phyloP scores from a whole-genome alignment of 495 filamentous ascomycete genomes.

The Aspergillus sclerotioniger region DNA sequence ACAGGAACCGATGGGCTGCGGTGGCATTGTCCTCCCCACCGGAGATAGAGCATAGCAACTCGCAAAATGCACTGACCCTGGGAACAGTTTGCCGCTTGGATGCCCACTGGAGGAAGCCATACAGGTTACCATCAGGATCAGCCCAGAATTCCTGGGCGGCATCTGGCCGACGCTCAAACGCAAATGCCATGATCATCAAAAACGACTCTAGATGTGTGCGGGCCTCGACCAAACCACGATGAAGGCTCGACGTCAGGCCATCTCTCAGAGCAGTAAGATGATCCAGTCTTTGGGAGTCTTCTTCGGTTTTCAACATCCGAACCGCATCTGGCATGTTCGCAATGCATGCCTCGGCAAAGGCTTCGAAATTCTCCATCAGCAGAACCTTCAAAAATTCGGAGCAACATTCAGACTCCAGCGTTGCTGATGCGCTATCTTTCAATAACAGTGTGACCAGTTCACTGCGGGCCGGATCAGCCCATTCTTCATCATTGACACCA shows the following conservation, averaged over 20 bases:
- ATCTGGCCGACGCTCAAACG: constrained; percentile 80
- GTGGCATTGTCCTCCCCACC: constrained; percentile 74
- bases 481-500: constrained; percentile 69
- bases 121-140: constrained; percentile 82
- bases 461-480: constrained; percentile 75
- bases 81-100: constrained; percentile 89
- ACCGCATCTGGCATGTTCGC: constrained; percentile 92
- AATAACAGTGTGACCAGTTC: constrained; percentile 75
- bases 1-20: constrained; percentile 80
- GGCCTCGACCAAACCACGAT: constrained; percentile 48
- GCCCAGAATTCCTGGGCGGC: constrained; percentile 85
- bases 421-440: constrained; percentile 66
- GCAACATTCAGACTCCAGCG: constrained; percentile 59
- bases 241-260: constrained; percentile 44
- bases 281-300: constrained; percentile 80
- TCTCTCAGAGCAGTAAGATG: constrained; percentile 54
- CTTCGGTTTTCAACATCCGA: constrained; percentile 78
- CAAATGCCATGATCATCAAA: constrained; percentile 84
- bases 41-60: constrained; percentile 85
- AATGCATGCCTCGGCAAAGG: constrained; percentile 85
- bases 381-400: constrained; percentile 62
- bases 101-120: constrained; percentile 94
- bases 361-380: constrained; percentile 77
- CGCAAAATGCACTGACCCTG: constrained; percentile 90
- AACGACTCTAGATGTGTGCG: constrained; percentile 86